phyloP scores from a whole-genome alignment of 2,329 filamentous ascomycete genomes.

The Pestalotiopsis sp. region DNA sequence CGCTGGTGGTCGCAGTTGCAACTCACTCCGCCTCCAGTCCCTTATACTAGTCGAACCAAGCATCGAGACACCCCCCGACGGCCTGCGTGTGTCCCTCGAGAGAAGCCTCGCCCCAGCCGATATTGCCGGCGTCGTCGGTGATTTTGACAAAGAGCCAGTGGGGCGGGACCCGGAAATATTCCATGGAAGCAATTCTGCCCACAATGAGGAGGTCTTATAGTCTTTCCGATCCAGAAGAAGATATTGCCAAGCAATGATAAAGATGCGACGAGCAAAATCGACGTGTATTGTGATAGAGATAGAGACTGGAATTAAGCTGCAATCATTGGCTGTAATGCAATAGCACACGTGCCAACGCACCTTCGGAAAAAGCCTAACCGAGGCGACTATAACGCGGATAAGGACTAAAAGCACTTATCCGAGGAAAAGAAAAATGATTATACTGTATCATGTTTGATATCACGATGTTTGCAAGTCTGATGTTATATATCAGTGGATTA shows the following conservation, averaged over 20 bases:
- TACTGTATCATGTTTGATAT: neutral
- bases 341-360: neutral
- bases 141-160: slow-evolving; percentile 81
- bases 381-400: neutral
- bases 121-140: slow-evolving; percentile 64
- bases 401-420: neutral
- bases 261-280: too few relatives aligned
- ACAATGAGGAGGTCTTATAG: slow-evolving; percentile 37
- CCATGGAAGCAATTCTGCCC: slow-evolving; percentile 66
- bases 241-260: too few relatives aligned
- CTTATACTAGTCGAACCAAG: slow-evolving; percentile 63
- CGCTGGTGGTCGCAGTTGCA: neutral
- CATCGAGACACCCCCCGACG: slow-evolving; percentile 74
- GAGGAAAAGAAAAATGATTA: neutral
- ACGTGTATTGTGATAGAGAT: too few relatives aligned
- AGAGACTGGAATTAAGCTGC: too few relatives aligned
- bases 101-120: slow-evolving; percentile 76
- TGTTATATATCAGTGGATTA: neutral
- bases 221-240: too few relatives aligned
- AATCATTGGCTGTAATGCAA: too few relatives aligned
- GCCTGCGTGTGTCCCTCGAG: slow-evolving; percentile 75
- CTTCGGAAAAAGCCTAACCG: neutral
- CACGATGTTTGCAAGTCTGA: neutral
- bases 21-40: slow-evolving; percentile 71
- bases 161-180: slow-evolving; percentile 76